A percentile compares a stretch with the other conserved stretches of the same genome.
Conservation (phyloP, 257 asterid genomes). For the Jaltomata sinuosa region DNA sequence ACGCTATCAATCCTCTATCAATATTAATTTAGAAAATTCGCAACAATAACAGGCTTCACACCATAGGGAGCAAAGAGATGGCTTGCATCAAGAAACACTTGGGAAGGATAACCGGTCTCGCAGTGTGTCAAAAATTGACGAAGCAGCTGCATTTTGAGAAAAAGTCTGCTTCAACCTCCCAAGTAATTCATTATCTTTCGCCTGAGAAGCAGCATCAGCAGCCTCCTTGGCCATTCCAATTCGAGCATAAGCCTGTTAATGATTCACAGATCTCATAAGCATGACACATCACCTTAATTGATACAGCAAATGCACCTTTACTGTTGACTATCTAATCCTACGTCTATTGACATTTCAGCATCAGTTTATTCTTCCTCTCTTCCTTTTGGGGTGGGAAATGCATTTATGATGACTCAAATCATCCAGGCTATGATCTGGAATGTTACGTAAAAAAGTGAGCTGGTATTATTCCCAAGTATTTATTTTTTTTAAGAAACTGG, state of each 20-base stretch:
- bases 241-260: conserved; percentile 72
- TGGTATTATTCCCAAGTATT: no score
- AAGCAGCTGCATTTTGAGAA: conserved; percentile 65
- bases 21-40: neutral
- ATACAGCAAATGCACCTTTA: neutral
- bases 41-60: neutral
- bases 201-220: conserved; percentile 84
- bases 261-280: neutral
- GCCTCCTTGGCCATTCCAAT: conserved; percentile 98
- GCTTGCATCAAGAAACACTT: conserved; percentile 44
- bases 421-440: neutral
- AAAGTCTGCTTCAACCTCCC: conserved; percentile 60
- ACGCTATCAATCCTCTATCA: neutral
- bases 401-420: neutral
- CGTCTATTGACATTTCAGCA: neutral
- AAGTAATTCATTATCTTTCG: conserved; percentile 83
- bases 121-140: conserved; percentile 68
- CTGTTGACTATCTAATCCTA: neutral
- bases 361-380: neutral
- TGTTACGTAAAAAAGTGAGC: neutral
- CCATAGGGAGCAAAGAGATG: neutral
- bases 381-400: neutral
- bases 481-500: no score
- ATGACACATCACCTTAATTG: neutral
- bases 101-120: conserved; percentile 77